Conservation (phyloP, 495 filamentous ascomycete genomes). For the Hamigera avellanea region DNA sequence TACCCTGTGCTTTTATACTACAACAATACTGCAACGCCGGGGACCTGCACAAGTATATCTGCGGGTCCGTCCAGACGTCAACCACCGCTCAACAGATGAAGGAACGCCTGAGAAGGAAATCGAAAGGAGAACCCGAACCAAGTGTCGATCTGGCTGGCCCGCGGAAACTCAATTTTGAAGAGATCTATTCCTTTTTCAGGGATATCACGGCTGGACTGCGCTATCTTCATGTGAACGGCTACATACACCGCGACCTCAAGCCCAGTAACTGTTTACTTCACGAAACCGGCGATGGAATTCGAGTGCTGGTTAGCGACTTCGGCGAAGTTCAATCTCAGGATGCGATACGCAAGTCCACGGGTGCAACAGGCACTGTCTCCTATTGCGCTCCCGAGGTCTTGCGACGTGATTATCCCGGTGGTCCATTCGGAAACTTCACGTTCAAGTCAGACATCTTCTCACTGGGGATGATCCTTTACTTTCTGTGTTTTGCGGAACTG, state of each 20-base stretch:
- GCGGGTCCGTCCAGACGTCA: constrained; percentile 47
- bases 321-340: constrained; percentile 85
- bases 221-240: constrained; percentile 84
- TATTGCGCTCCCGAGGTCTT: constrained; percentile 96
- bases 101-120: constrained; percentile 68
- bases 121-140: constrained; percentile 47
- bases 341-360: constrained; percentile 70
- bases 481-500: constrained; percentile 85
- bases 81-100: constrained; percentile 74
- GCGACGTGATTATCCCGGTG: constrained; percentile 49
- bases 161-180: constrained; percentile 67
- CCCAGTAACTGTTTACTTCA: constrained; percentile 93
- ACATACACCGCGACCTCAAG: constrained; percentile 93
- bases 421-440: constrained; percentile 80
- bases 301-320: constrained; percentile 90
- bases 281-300: constrained; percentile 52
- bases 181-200: constrained; percentile 94
- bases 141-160: constrained; percentile 37
- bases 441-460: constrained; percentile 96
- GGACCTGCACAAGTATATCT: constrained; percentile 79
- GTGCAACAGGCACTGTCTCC: constrained; percentile 90
- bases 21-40: constrained; percentile 96
- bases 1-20: constrained; percentile 91
- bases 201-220: constrained; percentile 88
- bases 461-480: constrained; percentile 94